Percentiles rank a stretch among this genome's conserved stretches.
Evolutionary conservation across 495 filamentous ascomycete genomes (phyloP).

Genomic region (Daldinia grandis): DNA sequence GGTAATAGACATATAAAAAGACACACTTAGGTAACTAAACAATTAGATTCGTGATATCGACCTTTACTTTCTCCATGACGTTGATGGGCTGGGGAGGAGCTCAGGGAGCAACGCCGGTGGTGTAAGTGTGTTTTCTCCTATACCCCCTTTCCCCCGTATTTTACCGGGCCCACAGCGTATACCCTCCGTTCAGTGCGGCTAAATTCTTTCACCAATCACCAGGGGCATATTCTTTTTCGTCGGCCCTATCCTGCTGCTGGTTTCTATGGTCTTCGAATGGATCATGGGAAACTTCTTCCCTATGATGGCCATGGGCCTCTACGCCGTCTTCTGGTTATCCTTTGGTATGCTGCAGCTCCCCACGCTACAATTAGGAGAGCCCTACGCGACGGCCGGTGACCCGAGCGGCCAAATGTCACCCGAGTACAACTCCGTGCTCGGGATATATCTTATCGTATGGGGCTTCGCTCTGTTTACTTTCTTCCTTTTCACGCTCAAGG

Average conservation of each 20-base stretch:
- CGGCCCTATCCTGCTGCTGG: slow-evolving; percentile 57
- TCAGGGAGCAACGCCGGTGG: slow-evolving; percentile 55
- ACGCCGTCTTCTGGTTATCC: slow-evolving; percentile 64
- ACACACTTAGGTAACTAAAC: neutral
- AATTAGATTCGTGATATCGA: slow-evolving; percentile 60
- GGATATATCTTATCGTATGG: slow-evolving; percentile 63
- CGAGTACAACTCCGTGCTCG: slow-evolving; percentile 60
- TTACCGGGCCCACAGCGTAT: neutral
- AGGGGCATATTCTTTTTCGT: slow-evolving; percentile 67
- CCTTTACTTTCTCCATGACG: slow-evolving; percentile 55
- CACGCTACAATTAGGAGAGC: slow-evolving; percentile 56
- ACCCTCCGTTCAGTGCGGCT: slow-evolving; percentile 2
- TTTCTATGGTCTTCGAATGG: slow-evolving; percentile 61
- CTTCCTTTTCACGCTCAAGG: slow-evolving; percentile 63
- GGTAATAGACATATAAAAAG: neutral
- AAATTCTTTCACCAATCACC: slow-evolving; percentile 13
- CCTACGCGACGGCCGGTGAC: slow-evolving; percentile 55
- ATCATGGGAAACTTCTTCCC: slow-evolving; percentile 63
- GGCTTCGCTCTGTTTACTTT: slow-evolving; percentile 65
- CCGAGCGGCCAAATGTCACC: slow-evolving; percentile 54
- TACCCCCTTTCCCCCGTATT: neutral
- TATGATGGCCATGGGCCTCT: slow-evolving; percentile 67
- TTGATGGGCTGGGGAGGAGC: slow-evolving; percentile 66
- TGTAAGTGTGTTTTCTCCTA: slow-evolving; percentile 46
- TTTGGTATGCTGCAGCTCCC: slow-evolving; percentile 64